Percentiles rank a stretch among this genome's conserved stretches.
These are phyloP conservation scores for Fusarium caatingaense DNA, from an alignment of 2,329 filamentous ascomycete genomes.

Conservation along the genomic window DNA sequence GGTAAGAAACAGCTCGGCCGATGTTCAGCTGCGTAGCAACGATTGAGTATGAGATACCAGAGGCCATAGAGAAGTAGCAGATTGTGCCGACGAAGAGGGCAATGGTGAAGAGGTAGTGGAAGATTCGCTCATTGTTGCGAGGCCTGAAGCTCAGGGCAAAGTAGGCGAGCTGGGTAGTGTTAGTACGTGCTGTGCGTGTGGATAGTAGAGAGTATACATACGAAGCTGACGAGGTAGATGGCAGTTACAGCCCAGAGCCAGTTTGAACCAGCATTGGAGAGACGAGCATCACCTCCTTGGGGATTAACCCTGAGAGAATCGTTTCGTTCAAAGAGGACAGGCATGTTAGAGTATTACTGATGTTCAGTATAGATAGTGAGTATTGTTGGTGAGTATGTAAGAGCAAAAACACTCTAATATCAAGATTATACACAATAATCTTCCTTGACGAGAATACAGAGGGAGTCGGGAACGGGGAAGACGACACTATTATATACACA, in stretches of 20 bases:
- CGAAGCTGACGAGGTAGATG: conserved; percentile 60
- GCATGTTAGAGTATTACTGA: conserved; percentile 46
- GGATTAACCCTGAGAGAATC: conserved; percentile 62
- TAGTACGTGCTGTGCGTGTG: conserved; percentile 6
- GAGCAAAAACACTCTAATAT: not conserved
- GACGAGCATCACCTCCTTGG: conserved; percentile 52
- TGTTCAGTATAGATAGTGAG: not conserved
- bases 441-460: not conserved
- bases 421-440: not conserved
- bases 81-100: conserved; percentile 61
- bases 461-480: not conserved
- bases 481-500: conserved; percentile 19
- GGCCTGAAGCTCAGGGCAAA: conserved; percentile 56
- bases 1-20: conserved; percentile 50
- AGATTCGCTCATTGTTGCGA: conserved; percentile 62
- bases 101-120: conserved; percentile 66
- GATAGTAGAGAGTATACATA: conserved; percentile 44
- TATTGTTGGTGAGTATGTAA: not conserved
- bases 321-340: conserved; percentile 53
- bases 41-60: conserved; percentile 61
- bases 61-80: conserved; percentile 64
- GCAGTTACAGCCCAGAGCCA: conserved; percentile 68
- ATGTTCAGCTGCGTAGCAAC: conserved; percentile 48
- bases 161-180: conserved; percentile 53
- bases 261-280: conserved; percentile 61